Percentiles rank a stretch among this genome's conserved stretches.
Conservation (phyloP, 2,329 filamentous ascomycete genomes). For the Cucurbitaria berberidis region DNA sequence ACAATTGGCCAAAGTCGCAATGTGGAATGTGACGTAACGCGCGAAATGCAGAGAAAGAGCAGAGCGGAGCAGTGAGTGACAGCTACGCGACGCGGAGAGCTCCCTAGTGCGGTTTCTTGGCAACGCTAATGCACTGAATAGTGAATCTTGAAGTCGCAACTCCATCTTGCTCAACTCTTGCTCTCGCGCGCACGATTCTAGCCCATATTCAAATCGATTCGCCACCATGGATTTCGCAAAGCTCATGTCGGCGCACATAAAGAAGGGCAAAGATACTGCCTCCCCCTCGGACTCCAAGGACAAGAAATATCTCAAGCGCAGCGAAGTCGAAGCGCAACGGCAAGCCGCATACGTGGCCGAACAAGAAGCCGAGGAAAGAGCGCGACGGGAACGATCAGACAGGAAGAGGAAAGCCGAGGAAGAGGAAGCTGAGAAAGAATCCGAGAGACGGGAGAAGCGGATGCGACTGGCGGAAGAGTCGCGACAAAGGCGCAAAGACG, state of each 20-base stretch:
- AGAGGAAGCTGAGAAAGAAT: constrained; percentile 74
- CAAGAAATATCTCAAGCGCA: constrained; percentile 80
- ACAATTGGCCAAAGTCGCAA: not conserved
- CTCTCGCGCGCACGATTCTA: not conserved
- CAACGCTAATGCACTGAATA: constrained; percentile 10
- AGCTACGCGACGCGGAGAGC: constrained; percentile 27
- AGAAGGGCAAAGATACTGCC: constrained; percentile 70
- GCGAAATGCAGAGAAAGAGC: constrained; percentile 5
- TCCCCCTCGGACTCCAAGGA: constrained; percentile 40
- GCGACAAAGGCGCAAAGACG: constrained; percentile 69
- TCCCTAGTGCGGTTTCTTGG: constrained; percentile 25
- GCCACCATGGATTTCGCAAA: constrained; percentile 88
- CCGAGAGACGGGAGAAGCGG: constrained; percentile 80
- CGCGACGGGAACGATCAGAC: constrained; percentile 70
- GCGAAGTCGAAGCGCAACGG: constrained; percentile 83
- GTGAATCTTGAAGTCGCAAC: constrained; percentile 12
- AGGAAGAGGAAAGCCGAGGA: constrained; percentile 91
- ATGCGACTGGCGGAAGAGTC: constrained; percentile 82
- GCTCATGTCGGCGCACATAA: constrained; percentile 90
- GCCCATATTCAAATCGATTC: not conserved
- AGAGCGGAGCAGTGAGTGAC: constrained; percentile 8
- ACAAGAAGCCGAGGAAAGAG: constrained; percentile 74
- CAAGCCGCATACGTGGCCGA: constrained; percentile 80
- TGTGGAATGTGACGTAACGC: not conserved
- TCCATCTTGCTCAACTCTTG: not conserved